Conservation (phyloP, 2,329 filamentous ascomycete species). For the Penicillium italicum region DNA sequence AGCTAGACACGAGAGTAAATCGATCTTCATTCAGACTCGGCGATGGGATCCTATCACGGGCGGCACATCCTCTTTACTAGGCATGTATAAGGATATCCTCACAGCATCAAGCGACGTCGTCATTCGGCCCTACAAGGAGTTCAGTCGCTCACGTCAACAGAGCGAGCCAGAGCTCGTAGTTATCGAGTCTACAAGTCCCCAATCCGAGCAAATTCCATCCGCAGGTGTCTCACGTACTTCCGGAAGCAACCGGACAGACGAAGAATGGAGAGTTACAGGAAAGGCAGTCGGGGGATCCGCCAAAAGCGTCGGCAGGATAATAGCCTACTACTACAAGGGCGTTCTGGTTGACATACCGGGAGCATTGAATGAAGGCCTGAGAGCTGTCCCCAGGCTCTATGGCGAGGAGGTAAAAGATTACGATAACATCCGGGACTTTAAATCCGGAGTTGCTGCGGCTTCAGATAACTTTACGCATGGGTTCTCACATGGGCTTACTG, state of each 20-base stretch:
- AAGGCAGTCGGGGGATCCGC: constrained; percentile 17
- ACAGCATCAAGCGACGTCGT: constrained; percentile 20
- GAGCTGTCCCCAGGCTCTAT: constrained; percentile 35
- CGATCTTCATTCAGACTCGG: constrained; percentile 30
- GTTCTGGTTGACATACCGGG: constrained; percentile 37
- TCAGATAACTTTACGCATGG: constrained; percentile 34
- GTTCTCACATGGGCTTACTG: constrained; percentile 33
- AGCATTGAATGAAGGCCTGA: constrained; percentile 37
- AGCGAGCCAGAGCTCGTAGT: constrained; percentile 4
- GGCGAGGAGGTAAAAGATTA: constrained; percentile 36
- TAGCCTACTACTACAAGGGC: constrained; percentile 31
- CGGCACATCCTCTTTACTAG: constrained; percentile 21
- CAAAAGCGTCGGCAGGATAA: constrained; percentile 27
- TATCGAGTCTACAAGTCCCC: neutral
- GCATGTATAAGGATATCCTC: constrained; percentile 23
- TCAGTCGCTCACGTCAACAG: constrained; percentile 4
- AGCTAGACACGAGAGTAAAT: constrained; percentile 22
- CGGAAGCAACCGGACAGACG: neutral
- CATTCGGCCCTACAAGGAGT: constrained; percentile 24
- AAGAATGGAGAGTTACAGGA: neutral
- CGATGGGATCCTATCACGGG: constrained; percentile 33
- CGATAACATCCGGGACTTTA: constrained; percentile 32
- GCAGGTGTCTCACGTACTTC: neutral
- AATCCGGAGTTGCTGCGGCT: constrained; percentile 32
- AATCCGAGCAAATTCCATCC: neutral